Evolutionary conservation across 345 rosid genomes (phyloP).

Genomic region (Erucastrum elatum): DNA sequence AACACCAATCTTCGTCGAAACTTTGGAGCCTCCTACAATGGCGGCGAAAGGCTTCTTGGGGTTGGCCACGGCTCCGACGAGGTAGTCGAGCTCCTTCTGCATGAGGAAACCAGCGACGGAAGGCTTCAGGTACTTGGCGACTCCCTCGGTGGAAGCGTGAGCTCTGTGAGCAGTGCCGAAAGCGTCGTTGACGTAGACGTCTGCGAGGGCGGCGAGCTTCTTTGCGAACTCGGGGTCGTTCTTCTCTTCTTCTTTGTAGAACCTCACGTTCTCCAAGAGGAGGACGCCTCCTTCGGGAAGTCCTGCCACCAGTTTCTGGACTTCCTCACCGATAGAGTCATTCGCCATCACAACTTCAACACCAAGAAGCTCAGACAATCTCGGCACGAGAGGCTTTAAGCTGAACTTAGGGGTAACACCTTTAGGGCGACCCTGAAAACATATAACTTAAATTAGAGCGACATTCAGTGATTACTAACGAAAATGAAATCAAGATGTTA

Average conservation of each 20-base stretch:
- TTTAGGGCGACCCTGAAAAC: constrained; percentile 82
- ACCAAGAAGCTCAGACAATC: constrained; percentile 86
- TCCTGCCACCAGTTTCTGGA: constrained; percentile 74
- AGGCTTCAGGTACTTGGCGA: constrained; percentile 83
- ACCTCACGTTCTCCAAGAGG: constrained; percentile 88
- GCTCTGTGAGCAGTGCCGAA: constrained; percentile 98
- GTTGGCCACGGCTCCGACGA: constrained; percentile 83
- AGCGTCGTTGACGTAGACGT: constrained; percentile 92
- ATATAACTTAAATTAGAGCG: constrained; percentile 10
- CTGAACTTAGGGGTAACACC: constrained; percentile 94
- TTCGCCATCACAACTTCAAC: constrained; percentile 82
- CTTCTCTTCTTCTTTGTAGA: constrained; percentile 94
- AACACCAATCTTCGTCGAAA: constrained; percentile 93
- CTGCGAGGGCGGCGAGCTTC: constrained; percentile 90
- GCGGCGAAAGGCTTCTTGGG: constrained; percentile 98
- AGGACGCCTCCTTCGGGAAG: constrained; percentile 91
- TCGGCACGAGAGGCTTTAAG: constrained; percentile 85
- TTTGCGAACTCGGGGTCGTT: constrained; percentile 89
- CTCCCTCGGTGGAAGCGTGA: constrained; percentile 97
- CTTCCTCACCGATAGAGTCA: constrained; percentile 91
- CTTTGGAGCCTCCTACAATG: constrained; percentile 94
- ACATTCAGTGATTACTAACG: not conserved
- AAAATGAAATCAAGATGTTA: not conserved
- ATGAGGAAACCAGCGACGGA: constrained; percentile 94
- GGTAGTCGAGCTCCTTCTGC: constrained; percentile 98